These are phyloP conservation scores for Komagataella populi DNA, from an alignment of 805 yeast species.

Conservation along the genomic window DNA sequence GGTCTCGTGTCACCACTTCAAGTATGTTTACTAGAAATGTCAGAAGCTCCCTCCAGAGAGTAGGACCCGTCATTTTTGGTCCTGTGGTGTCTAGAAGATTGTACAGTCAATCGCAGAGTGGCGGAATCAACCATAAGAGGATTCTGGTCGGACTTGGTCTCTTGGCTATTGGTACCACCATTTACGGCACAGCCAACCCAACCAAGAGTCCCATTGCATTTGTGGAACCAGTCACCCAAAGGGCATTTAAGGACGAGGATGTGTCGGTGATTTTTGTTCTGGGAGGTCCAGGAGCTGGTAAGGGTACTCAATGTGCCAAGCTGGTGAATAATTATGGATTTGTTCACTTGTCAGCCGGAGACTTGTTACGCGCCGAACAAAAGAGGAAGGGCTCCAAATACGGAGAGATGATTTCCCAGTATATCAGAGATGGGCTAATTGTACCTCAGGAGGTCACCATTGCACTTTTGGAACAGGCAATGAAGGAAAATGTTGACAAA, in stretches of 20 bases:
- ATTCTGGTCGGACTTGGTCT: slow-evolving; percentile 12
- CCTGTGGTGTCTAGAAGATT: background rate
- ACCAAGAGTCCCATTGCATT: slow-evolving; percentile 19
- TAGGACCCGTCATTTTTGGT: background rate
- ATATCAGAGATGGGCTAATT: slow-evolving; percentile 77
- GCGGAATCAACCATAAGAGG: background rate
- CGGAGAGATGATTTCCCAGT: slow-evolving; percentile 75
- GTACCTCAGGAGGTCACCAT: slow-evolving; percentile 92
- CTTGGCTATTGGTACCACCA: slow-evolving; percentile 18
- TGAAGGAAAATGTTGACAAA: slow-evolving; percentile 32
- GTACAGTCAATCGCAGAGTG: background rate
- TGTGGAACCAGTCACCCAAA: slow-evolving; percentile 15
- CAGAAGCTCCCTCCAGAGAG: background rate
- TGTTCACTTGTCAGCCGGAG: slow-evolving; percentile 93
- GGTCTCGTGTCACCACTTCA: background rate
- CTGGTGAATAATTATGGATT: slow-evolving; percentile 71
- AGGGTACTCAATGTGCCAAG: slow-evolving; percentile 90
- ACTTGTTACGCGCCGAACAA: slow-evolving; percentile 87
- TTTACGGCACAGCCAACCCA: slow-evolving; percentile 14
- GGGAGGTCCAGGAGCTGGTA: slow-evolving; percentile 98
- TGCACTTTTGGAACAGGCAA: slow-evolving; percentile 71
- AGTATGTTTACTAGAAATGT: background rate
- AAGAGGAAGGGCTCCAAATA: slow-evolving; percentile 65
- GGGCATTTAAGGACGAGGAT: slow-evolving; percentile 48
- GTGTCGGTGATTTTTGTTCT: slow-evolving; percentile 78